Conservation (phyloP, 2,329 filamentous ascomycete genomes). For the Nemania sp. region DNA sequence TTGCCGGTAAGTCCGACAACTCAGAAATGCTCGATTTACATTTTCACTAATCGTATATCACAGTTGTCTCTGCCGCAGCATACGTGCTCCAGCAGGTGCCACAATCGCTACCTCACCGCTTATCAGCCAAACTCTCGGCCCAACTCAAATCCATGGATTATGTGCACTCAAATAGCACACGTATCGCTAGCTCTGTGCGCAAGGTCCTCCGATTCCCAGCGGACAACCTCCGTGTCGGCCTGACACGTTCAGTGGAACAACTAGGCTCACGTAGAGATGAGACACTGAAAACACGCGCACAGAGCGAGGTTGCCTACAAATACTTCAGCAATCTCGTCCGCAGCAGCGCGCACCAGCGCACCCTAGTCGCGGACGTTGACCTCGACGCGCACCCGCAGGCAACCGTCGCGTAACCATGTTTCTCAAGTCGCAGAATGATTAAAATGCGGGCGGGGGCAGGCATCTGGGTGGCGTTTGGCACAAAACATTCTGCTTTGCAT, state of each 20-base stretch:
- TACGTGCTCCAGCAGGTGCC: conserved; percentile 89
- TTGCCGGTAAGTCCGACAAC: conserved; percentile 67
- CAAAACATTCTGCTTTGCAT: conserved; percentile 7
- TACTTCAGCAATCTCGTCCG: conserved; percentile 88
- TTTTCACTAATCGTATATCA: conserved; percentile 24
- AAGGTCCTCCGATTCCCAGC: conserved; percentile 87
- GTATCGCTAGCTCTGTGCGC: conserved; percentile 84
- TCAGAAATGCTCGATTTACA: background rate
- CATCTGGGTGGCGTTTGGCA: conserved; percentile 24
- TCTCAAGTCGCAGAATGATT: conserved; percentile 9
- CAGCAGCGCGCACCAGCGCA: conserved; percentile 58
- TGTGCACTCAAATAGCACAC: conserved; percentile 81
- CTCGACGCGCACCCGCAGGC: conserved; percentile 55
- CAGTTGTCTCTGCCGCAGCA: conserved; percentile 73
- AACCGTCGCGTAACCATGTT: conserved; percentile 6
- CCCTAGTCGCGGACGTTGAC: conserved; percentile 55
- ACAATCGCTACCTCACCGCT: conserved; percentile 80
- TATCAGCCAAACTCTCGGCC: conserved; percentile 80
- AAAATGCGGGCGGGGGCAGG: conserved; percentile 16
- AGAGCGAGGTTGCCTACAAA: conserved; percentile 84
- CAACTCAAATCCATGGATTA: conserved; percentile 87
- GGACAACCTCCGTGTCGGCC: conserved; percentile 78
- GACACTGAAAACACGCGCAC: conserved; percentile 76
- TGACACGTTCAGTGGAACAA: conserved; percentile 85
- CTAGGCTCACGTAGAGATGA: conserved; percentile 78